These are phyloP conservation scores for Populus hybrid DNA, from an alignment of 441 rosid species.

Conservation along the genomic window DNA sequence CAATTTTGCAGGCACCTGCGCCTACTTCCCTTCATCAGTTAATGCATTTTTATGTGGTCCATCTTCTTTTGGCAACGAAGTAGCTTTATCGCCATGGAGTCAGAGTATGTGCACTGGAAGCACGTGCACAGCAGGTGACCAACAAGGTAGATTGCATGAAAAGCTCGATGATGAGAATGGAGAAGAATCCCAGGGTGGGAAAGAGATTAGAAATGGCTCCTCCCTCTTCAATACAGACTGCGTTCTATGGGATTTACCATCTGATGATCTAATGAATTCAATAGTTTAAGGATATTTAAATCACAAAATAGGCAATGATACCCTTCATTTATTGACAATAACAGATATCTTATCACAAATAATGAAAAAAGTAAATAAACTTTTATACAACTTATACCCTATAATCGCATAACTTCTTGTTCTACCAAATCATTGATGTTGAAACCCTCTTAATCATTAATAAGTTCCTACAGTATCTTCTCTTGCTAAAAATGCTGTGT, in stretches of 20 bases:
- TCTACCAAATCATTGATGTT: not conserved
- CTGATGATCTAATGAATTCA: conserved; percentile 52
- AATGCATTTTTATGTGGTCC: conserved; percentile 37
- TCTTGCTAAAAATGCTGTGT: conserved; percentile 11
- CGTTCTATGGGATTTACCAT: conserved; percentile 59
- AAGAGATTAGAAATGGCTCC: conserved; percentile 37
- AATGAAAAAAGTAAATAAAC: conserved; percentile 31
- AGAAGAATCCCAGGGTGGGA: conserved; percentile 40
- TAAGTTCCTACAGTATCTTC: conserved; percentile 7
- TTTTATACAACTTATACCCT: conserved; percentile 14
- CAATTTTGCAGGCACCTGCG: conserved; percentile 36
- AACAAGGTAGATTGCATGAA: conserved; percentile 29
- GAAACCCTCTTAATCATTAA: conserved; percentile 16
- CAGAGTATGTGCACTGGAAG: conserved; percentile 54
- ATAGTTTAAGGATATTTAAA: conserved; percentile 24
- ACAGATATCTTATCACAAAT: conserved; percentile 14
- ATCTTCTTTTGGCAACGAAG: conserved; percentile 35
- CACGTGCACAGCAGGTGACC: conserved; percentile 52
- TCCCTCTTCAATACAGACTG: conserved; percentile 50
- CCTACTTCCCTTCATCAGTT: conserved; percentile 33
- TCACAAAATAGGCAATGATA: conserved; percentile 12
- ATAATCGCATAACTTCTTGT: conserved; percentile 10
- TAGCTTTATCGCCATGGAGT: conserved; percentile 54
- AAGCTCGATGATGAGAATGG: conserved; percentile 34
- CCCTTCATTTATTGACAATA: conserved; percentile 23